Conservation (phyloP, 768 basidiomycete species). For the Hortiboletus flavorubellus region DNA sequence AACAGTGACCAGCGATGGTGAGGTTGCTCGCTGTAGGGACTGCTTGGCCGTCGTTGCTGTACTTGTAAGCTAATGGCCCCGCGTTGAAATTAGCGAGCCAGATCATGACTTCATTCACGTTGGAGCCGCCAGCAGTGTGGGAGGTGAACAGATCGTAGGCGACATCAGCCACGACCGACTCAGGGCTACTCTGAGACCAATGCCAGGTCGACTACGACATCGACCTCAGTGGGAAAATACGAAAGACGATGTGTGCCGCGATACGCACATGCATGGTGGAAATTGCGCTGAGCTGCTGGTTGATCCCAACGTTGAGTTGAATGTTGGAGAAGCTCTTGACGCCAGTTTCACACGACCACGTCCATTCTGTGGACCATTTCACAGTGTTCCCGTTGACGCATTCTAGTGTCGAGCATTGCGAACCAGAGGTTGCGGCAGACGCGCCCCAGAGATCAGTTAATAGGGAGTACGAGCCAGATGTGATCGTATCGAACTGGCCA, state of each 20-base stretch:
- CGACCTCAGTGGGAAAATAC: not conserved
- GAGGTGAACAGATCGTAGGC: constrained; percentile 69
- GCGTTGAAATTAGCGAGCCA: constrained; percentile 62
- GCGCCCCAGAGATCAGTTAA: constrained; percentile 47
- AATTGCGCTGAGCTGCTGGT: constrained; percentile 53
- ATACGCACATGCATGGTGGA: constrained; percentile 50
- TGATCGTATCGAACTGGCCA: constrained; percentile 52
- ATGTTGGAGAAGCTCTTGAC: constrained; percentile 66
- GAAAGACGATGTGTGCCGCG: not conserved
- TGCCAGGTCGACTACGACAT: constrained; percentile 46
- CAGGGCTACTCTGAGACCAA: constrained; percentile 48
- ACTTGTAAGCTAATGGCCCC: constrained; percentile 52
- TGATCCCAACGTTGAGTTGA: constrained; percentile 46
- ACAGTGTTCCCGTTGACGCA: constrained; percentile 41
- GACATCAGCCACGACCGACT: constrained; percentile 48
- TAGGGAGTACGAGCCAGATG: constrained; percentile 46
- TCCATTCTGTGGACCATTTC: constrained; percentile 52
- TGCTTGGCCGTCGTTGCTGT: constrained; percentile 46
- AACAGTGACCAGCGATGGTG: constrained; percentile 46
- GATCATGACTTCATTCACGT: constrained; percentile 53
- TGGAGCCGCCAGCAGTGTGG: constrained; percentile 42
- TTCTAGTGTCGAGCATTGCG: constrained; percentile 47
- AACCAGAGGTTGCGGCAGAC: constrained; percentile 42
- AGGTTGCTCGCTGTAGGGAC: constrained; percentile 42
- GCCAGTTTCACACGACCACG: constrained; percentile 47